Evolutionary conservation across 1,139 yeast genomes (phyloP).

Genomic region (Pichia sp.): DNA sequence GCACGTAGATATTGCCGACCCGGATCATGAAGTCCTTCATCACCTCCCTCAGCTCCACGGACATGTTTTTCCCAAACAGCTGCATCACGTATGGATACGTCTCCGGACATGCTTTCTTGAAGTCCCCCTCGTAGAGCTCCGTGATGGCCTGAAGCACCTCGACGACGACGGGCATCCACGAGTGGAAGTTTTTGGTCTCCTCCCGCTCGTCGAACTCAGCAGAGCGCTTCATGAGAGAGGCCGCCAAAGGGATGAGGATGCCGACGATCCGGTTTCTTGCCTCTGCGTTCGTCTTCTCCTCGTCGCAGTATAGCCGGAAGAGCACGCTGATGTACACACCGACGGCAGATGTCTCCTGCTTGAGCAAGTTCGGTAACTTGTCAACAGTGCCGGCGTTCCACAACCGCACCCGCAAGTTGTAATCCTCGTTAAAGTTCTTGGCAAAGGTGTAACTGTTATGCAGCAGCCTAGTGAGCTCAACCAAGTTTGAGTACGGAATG

Average conservation of each 20-base stretch:
- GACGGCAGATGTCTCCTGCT: slow-evolving; percentile 88
- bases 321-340: slow-evolving; percentile 80
- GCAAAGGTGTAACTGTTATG: slow-evolving; percentile 77
- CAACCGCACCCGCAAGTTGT: slow-evolving; percentile 75
- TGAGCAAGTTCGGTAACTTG: slow-evolving; percentile 82
- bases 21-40: slow-evolving; percentile 62
- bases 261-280: slow-evolving; percentile 44
- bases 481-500: slow-evolving; percentile 62
- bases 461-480: slow-evolving; percentile 56
- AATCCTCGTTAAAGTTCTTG: slow-evolving; percentile 80
- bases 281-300: slow-evolving; percentile 34
- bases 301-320: slow-evolving; percentile 77
- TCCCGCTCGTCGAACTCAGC: slow-evolving; percentile 67
- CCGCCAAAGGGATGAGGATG: slow-evolving; percentile 67
- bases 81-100: slow-evolving; percentile 67
- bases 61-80: slow-evolving; percentile 63
- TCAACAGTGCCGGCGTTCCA: slow-evolving; percentile 94
- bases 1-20: slow-evolving; percentile 60
- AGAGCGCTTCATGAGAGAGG: slow-evolving; percentile 64
- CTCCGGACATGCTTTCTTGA: slow-evolving; percentile 54
- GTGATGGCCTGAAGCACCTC: slow-evolving; percentile 80
- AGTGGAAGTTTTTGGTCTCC: slow-evolving; percentile 73
- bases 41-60: slow-evolving; percentile 65
- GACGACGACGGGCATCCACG: slow-evolving; percentile 90
- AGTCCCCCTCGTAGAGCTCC: slow-evolving; percentile 74